These are phyloP conservation scores for Rhizopogon salebrosus DNA, from an alignment of 768 basidiomycete species.

Conservation along the genomic window DNA sequence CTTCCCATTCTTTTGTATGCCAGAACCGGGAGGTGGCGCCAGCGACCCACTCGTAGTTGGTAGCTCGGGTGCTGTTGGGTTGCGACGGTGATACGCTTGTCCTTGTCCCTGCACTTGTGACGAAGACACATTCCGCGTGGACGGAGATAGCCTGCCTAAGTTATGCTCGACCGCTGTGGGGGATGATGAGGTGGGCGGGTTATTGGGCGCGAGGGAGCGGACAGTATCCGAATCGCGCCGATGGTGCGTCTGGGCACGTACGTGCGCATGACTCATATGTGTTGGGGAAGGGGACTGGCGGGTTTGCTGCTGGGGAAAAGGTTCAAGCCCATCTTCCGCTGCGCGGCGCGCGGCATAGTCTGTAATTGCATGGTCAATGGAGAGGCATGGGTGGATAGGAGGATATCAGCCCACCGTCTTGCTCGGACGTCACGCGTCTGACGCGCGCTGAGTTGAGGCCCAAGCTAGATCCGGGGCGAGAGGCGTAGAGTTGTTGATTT, in stretches of 20 bases:
- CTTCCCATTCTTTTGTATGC: slow-evolving; percentile 27
- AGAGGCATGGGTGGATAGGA: neutral
- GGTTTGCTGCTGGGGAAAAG: slow-evolving; percentile 21
- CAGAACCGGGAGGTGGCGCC: slow-evolving; percentile 12
- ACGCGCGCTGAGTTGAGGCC: slow-evolving; percentile 33
- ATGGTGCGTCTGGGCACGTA: slow-evolving; percentile 43
- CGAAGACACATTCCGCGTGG: slow-evolving; percentile 16
- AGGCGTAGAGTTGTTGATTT: slow-evolving; percentile 14
- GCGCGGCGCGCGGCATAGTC: slow-evolving; percentile 22
- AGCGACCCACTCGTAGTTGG: slow-evolving; percentile 36
- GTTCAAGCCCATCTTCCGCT: slow-evolving; percentile 7
- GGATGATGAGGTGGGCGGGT: slow-evolving; percentile 35
- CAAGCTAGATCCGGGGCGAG: slow-evolving; percentile 41
- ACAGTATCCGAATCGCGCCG: slow-evolving; percentile 77
- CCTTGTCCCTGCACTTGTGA: slow-evolving; percentile 17
- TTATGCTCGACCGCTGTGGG: slow-evolving; percentile 51
- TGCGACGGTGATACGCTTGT: slow-evolving; percentile 51
- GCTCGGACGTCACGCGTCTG: slow-evolving; percentile 40
- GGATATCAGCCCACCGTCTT: slow-evolving; percentile 30
- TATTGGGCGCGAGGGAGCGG: slow-evolving; percentile 38
- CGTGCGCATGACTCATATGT: slow-evolving; percentile 27
- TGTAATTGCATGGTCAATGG: slow-evolving; percentile 3
- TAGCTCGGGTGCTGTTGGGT: slow-evolving; percentile 64
- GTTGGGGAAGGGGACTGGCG: slow-evolving; percentile 55
- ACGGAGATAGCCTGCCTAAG: slow-evolving; percentile 27